These are phyloP conservation scores for Starmerella vaccinii DNA, from an alignment of 805 yeast genomes.

Conservation along the genomic window DNA sequence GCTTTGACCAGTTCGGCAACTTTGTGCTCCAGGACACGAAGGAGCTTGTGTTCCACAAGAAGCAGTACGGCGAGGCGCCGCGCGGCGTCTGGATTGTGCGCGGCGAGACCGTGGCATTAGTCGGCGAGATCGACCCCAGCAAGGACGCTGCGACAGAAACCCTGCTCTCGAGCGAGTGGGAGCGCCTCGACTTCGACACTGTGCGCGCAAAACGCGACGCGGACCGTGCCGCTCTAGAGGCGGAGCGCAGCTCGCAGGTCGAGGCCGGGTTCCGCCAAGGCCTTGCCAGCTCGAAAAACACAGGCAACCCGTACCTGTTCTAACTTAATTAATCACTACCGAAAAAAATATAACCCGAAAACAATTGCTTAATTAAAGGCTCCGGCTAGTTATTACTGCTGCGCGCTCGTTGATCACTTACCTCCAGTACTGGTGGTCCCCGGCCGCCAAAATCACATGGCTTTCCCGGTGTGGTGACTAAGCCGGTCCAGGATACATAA, in stretches of 20 bases:
- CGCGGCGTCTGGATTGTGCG: slow-evolving; percentile 80
- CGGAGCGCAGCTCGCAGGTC: slow-evolving; percentile 16
- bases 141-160: slow-evolving; percentile 48
- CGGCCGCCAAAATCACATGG: background rate
- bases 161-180: slow-evolving; percentile 43
- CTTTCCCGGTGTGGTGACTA: background rate
- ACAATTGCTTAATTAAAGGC: no score
- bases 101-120: slow-evolving; percentile 89
- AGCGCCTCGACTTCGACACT: slow-evolving; percentile 49
- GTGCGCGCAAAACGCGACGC: slow-evolving; percentile 41
- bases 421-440: no score
- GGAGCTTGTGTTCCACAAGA: slow-evolving; percentile 57
- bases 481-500: background rate
- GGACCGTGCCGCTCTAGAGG: slow-evolving; percentile 18
- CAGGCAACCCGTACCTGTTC: slow-evolving; percentile 22
- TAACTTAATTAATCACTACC: slow-evolving; percentile 7
- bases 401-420: no score
- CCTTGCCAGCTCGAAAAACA: slow-evolving; percentile 13
- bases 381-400: no score
- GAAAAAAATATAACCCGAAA: no score
- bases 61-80: slow-evolving; percentile 58
- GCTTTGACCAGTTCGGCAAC: slow-evolving; percentile 89
- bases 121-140: slow-evolving; percentile 89
- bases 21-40: slow-evolving; percentile 82
- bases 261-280: slow-evolving; percentile 20